Evolutionary conservation across 73 alveolate species (phyloP).

Genomic region (Paramecium sexaurelia): DNA sequence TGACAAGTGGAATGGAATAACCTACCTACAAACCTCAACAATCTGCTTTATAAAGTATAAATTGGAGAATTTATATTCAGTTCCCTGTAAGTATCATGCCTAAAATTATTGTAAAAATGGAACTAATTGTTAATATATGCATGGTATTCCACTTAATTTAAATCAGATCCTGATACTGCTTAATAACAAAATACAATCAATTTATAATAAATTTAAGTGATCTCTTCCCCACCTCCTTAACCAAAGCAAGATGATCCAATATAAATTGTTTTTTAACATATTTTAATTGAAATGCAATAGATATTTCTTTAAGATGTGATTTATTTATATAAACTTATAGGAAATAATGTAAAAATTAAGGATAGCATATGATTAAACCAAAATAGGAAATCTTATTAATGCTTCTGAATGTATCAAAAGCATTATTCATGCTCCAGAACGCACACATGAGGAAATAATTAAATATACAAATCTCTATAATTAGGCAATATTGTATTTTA

Average conservation of each 20-base stretch:
- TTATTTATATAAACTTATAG: not conserved
- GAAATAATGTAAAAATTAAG: conserved; percentile 15
- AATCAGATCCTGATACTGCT: not conserved
- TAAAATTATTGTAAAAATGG: conserved; percentile 3
- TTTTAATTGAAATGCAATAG: not conserved
- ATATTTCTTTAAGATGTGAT: not conserved
- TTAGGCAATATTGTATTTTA: not conserved
- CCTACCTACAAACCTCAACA: not conserved
- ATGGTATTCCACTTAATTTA: not conserved
- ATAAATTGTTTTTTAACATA: not conserved
- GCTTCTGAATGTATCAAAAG: not conserved
- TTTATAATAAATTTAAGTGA: not conserved
- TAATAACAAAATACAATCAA: not conserved
- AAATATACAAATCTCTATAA: not conserved
- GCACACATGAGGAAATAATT: not conserved
- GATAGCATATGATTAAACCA: not conserved
- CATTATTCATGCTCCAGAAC: not conserved
- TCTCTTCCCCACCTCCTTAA: not conserved
- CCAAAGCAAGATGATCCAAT: not conserved
- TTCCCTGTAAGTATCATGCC: not conserved
- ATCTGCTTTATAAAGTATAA: not conserved
- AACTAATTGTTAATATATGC: not conserved
- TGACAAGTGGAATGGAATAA: not conserved
- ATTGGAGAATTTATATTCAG: not conserved
- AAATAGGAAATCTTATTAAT: not conserved